A percentile compares a stretch with the other conserved stretches of the same genome.
Conservation (phyloP, 441 rosid species). For the Pelargonium australe region DNA sequence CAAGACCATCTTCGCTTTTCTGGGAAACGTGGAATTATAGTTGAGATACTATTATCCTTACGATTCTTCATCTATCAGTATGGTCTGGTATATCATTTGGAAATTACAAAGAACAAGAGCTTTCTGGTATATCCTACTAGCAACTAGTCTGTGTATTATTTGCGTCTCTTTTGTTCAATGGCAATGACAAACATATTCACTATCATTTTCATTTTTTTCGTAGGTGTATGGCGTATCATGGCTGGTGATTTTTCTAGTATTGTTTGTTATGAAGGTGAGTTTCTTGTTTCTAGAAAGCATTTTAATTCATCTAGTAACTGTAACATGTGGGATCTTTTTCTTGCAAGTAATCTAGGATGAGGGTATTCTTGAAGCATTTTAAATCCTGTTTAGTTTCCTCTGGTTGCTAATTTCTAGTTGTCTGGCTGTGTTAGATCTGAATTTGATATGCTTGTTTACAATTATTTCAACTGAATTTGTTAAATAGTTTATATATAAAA, state of each 20-base stretch:
- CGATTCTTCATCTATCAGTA: slow-evolving; percentile 92
- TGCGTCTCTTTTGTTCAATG: neutral
- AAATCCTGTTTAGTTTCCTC: too few relatives aligned
- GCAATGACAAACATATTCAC: neutral
- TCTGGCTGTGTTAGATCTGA: too few relatives aligned
- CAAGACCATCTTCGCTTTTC: slow-evolving; percentile 89
- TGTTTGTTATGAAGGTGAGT: slow-evolving; percentile 96
- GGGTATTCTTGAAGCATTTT: neutral
- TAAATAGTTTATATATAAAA: too few relatives aligned
- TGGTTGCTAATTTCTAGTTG: too few relatives aligned
- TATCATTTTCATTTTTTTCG: slow-evolving; percentile 15
- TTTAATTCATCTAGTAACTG: neutral
- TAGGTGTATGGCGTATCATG: slow-evolving; percentile 95
- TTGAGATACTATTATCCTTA: slow-evolving; percentile 77
- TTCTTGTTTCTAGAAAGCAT: slow-evolving; percentile 6
- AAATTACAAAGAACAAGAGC: slow-evolving; percentile 44
- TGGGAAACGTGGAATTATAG: slow-evolving; percentile 83
- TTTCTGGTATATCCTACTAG: slow-evolving; percentile 51
- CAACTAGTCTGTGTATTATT: neutral
- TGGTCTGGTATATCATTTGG: slow-evolving; percentile 89
- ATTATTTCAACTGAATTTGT: too few relatives aligned
- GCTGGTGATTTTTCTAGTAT: slow-evolving; percentile 79
- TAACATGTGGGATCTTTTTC: neutral
- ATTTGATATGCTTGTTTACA: too few relatives aligned
- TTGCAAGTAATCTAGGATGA: neutral